Conservation (phyloP, 177 flowering plant genomes). For the Vitis hybrid region DNA sequence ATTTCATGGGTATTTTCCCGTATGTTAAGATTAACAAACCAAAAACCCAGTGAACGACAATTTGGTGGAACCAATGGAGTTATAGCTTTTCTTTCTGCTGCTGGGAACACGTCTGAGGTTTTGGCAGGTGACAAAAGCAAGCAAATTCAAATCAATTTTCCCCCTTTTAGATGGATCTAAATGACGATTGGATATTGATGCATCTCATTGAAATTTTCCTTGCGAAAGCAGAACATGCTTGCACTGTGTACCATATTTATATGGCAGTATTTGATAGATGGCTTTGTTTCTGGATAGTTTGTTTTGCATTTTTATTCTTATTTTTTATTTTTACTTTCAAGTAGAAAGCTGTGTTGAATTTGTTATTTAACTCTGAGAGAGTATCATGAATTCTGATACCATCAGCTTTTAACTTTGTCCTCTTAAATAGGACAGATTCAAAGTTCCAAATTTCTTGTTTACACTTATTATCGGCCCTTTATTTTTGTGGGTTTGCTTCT, state of each 20-base stretch:
- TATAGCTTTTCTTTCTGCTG: slow-evolving; percentile 9
- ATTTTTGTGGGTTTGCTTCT: too few species aligned
- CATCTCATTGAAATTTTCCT: slow-evolving; percentile 1
- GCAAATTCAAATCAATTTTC: slow-evolving; percentile 2
- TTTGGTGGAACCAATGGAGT: background rate
- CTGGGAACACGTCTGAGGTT: background rate
- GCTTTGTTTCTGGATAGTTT: background rate
- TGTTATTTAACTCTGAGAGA: background rate
- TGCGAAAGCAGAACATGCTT: slow-evolving; percentile 16
- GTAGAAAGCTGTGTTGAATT: background rate
- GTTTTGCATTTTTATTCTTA: too few species aligned
- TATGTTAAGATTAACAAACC: slow-evolving; percentile 86
- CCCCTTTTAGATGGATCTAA: background rate
- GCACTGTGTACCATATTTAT: slow-evolving; percentile 16
- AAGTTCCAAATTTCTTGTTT: too few species aligned
- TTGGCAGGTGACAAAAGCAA: slow-evolving; percentile 1
- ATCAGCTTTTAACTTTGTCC: too few species aligned
- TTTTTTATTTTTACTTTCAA: background rate
- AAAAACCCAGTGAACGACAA: slow-evolving; percentile 50
- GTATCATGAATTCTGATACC: too few species aligned
- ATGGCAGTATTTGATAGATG: background rate
- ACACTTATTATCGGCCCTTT: too few species aligned
- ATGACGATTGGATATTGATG: background rate
- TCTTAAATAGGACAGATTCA: too few species aligned
- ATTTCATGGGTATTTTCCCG: slow-evolving; percentile 64